A percentile compares a stretch with the other conserved stretches of the same genome.
These are phyloP conservation scores for Scopulariopsis brevicaulis DNA, from an alignment of 2,329 filamentous ascomycete genomes.

Conservation along the genomic window DNA sequence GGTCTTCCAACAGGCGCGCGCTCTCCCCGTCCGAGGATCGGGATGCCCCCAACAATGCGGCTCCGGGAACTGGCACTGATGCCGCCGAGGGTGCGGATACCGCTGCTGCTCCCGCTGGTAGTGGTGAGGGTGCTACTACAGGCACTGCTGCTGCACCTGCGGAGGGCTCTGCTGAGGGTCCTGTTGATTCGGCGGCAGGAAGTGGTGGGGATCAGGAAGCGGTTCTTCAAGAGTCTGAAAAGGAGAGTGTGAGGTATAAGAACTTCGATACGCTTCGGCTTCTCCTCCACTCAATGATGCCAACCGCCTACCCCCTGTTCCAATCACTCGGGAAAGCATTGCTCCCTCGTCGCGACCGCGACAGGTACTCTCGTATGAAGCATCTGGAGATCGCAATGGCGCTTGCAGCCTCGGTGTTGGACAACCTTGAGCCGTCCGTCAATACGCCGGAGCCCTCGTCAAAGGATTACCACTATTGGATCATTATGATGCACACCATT, in stretches of 20 bases:
- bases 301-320: conserved; percentile 73
- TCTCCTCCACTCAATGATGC: conserved; percentile 67
- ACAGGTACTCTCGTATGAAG: conserved; percentile 42
- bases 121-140: not conserved
- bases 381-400: conserved; percentile 49
- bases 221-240: conserved; percentile 20
- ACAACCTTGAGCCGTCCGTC: conserved; percentile 45
- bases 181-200: not conserved
- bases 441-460: conserved; percentile 33
- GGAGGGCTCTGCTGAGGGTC: not conserved
- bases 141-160: not conserved
- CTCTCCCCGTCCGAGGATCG: not conserved
- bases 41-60: not conserved
- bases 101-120: conserved; percentile 9
- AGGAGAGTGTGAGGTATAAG: conserved; percentile 31
- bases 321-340: conserved; percentile 76
- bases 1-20: conserved; percentile 23
- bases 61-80: not conserved
- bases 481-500: conserved; percentile 67
- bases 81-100: conserved; percentile 11
- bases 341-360: conserved; percentile 59
- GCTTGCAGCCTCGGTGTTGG: conserved; percentile 59
- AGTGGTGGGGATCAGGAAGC: conserved; percentile 16
- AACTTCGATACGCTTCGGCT: conserved; percentile 72
- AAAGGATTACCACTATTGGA: conserved; percentile 69